Percentiles rank a stretch among this genome's conserved stretches.
These are phyloP conservation scores for Cadophora gregata DNA, from an alignment of 2,329 filamentous ascomycete genomes.

Conservation along the genomic window DNA sequence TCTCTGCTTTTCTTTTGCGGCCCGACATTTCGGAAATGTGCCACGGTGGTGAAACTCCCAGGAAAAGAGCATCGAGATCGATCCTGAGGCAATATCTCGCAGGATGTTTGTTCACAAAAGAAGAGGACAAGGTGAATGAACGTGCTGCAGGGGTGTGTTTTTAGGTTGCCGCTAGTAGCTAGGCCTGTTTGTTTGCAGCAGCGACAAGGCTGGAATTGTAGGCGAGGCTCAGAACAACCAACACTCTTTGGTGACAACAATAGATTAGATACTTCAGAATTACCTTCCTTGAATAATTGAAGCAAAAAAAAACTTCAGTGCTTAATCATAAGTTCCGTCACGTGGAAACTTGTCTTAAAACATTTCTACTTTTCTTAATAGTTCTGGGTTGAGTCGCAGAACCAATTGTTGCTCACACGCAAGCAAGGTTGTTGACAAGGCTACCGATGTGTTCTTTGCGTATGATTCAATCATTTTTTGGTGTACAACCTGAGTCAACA, in stretches of 20 bases:
- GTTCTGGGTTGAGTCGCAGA: too few species aligned
- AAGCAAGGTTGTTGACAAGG: too few species aligned
- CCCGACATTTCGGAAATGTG: slow-evolving; percentile 32
- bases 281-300: too few species aligned
- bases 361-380: too few species aligned
- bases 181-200: slow-evolving; percentile 7
- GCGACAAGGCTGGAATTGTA: not conserved
- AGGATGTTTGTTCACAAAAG: not conserved
- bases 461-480: not conserved
- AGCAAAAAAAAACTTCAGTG: too few species aligned
- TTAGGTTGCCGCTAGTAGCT: slow-evolving; percentile 9
- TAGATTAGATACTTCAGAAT: too few species aligned
- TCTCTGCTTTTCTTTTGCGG: slow-evolving; percentile 38
- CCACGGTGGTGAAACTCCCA: slow-evolving; percentile 9
- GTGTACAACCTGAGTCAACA: not conserved
- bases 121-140: slow-evolving; percentile 6
- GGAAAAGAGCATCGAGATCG: slow-evolving; percentile 24
- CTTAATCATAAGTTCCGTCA: too few species aligned
- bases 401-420: too few species aligned
- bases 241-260: not conserved
- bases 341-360: too few species aligned
- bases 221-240: not conserved
- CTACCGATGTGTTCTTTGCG: too few species aligned
- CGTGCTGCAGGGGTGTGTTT: slow-evolving; percentile 7
- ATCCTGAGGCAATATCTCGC: not conserved